Conservation (phyloP, 2,329 filamentous ascomycete genomes). For the Monilinia polystroma region DNA sequence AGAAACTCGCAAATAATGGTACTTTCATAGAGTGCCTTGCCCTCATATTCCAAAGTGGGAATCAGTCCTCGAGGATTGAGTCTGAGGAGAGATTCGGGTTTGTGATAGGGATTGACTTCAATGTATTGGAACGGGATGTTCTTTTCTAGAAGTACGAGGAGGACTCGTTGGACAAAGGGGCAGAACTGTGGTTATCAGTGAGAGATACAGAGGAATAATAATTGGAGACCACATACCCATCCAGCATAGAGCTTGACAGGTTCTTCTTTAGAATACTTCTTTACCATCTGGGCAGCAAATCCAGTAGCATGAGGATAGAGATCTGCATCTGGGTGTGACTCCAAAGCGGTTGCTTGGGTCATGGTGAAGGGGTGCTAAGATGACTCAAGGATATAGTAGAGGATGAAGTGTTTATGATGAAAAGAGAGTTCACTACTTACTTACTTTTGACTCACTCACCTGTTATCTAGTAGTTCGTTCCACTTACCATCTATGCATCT, state of each 20-base stretch:
- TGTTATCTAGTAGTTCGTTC: background rate
- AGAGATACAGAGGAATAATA: background rate
- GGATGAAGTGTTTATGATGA: background rate
- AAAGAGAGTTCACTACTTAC: background rate
- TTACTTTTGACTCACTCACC: background rate
- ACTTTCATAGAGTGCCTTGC: conserved; percentile 69
- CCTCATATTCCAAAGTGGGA: conserved; percentile 60
- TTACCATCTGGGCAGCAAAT: conserved; percentile 49
- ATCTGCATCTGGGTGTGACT: conserved; percentile 30
- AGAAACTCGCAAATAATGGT: conserved; percentile 73
- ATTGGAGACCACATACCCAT: conserved; percentile 56
- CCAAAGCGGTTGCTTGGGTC: background rate
- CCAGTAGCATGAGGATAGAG: conserved; percentile 50
- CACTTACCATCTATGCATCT: background rate
- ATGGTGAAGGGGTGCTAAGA: background rate
- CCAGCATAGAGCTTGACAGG: conserved; percentile 66
- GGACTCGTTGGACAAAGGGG: conserved; percentile 66
- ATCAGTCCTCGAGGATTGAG: conserved; percentile 76
- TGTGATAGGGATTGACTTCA: conserved; percentile 77
- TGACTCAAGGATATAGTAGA: background rate
- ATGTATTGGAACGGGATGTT: conserved; percentile 71
- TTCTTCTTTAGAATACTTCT: conserved; percentile 48
- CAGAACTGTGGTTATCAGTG: conserved; percentile 43
- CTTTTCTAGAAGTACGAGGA: conserved; percentile 74
- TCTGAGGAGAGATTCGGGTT: conserved; percentile 63